Base-by-base conservation (phyloP, 2,329 filamentous ascomycete genomes). In the Monilinia vaccinii-corymbosi region DNA sequence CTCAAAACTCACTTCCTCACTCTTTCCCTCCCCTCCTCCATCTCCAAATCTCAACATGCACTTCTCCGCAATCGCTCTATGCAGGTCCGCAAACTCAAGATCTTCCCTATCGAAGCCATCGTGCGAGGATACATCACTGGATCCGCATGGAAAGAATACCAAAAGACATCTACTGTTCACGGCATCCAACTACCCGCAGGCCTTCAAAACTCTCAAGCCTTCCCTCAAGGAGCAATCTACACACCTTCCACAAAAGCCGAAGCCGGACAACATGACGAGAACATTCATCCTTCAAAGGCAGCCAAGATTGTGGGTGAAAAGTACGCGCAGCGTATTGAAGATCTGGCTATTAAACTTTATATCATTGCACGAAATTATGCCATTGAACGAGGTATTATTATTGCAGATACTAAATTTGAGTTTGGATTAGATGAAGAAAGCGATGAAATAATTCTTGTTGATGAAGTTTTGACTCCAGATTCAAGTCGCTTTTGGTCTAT, bases 401-500 rank as follows among this genome's bases (percentile, higher is more conserved):
- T 89, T 61, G 86, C 86, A 1, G 86, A 89, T 70, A 89, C 86
- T 3, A 89, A 89, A 71, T 88, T 89, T 71, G 86, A 89, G 70
- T 89, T 89, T 71, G 86, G 85, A 0, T 73, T 86, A 11, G 82
- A 86, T 62, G 76, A 78, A 48, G 77, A 76, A 58, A 81, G 79
- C 0, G 76, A 81, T 58, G 79, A 85, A 67, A 78, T 90, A 14
- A 80, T 89, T n/a, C 75, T 89, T 44, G 80, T 88, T 1, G 87
- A 87, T 73, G 88, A 88, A 71, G 83, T 90, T 6, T 73, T 89
- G 62, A 95, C 91, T 9, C 91, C 91, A 2, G 87, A 91, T 72
- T 87, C 83, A 58, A 93, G 88, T 55, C 83, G 92, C 18, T 96
- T 96, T 79, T 97, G 93, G 92, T 85, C 86, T 0, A 83, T 81